These are phyloP conservation scores for Stachybotrys elegans DNA, from an alignment of 2,329 filamentous ascomycete species.

Conservation along the genomic window DNA sequence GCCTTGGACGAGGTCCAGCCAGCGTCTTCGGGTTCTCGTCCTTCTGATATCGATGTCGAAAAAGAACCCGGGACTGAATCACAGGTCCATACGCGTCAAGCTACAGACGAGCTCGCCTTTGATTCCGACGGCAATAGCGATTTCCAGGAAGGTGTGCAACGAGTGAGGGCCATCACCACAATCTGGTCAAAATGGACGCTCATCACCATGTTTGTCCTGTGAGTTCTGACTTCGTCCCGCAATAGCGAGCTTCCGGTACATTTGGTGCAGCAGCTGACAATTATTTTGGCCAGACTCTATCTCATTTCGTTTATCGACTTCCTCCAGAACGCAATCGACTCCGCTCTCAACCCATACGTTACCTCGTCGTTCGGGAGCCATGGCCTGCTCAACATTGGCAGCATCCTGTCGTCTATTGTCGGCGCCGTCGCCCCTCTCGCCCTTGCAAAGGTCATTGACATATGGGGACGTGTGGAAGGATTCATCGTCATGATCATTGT, in stretches of 20 bases:
- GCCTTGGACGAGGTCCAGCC: not conserved
- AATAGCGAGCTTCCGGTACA: too few species aligned
- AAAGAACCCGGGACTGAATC: not conserved
- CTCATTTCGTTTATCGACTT: slow-evolving; percentile 43
- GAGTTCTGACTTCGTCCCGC: too few species aligned
- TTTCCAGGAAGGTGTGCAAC: not conserved
- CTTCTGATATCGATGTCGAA: not conserved
- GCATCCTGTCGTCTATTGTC: slow-evolving; percentile 35
- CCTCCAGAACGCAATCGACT: slow-evolving; percentile 32
- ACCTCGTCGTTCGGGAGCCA: slow-evolving; percentile 31
- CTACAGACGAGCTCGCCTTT: not conserved
- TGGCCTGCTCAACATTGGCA: slow-evolving; percentile 34
- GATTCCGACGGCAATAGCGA: not conserved
- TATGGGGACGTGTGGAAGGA: slow-evolving; percentile 31
- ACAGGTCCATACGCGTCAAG: not conserved
- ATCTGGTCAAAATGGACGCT: not conserved
- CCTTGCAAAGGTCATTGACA: slow-evolving; percentile 33
- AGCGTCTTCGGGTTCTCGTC: too few species aligned
- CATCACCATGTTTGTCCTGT: not conserved
- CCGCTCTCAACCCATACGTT: slow-evolving; percentile 36
- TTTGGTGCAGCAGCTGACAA: too few species aligned
- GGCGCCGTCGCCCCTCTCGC: slow-evolving; percentile 20
- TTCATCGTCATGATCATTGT: slow-evolving; percentile 25
- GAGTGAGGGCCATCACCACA: not conserved
- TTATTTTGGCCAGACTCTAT: too few species aligned